Evolutionary conservation across 805 yeast species (phyloP).

Genomic region (Saccharomycopsis malanga): DNA sequence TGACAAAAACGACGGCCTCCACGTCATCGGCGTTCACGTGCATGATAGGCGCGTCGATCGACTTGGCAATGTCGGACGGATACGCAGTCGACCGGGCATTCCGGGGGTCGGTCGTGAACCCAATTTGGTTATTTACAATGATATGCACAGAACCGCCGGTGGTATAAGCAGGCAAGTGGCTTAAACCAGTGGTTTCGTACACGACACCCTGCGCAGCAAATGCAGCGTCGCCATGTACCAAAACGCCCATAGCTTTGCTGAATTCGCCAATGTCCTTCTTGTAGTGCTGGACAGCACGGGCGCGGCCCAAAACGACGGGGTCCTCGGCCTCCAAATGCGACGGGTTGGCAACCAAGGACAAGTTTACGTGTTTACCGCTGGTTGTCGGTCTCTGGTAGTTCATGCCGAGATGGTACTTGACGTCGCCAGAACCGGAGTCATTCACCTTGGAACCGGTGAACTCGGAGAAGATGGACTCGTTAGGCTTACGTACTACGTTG

Average conservation of each 20-base stretch:
- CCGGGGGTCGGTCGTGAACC: slow-evolving; percentile 98
- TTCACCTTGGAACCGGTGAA: slow-evolving; percentile 84
- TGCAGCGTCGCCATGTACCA: slow-evolving; percentile 99
- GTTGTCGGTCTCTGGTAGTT: slow-evolving; percentile 98
- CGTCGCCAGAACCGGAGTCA: slow-evolving; percentile 98
- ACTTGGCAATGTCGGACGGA: slow-evolving; percentile 95
- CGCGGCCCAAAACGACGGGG: slow-evolving; percentile 96
- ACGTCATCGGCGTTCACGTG: slow-evolving; percentile 98
- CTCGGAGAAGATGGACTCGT: slow-evolving; percentile 95
- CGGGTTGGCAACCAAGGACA: slow-evolving; percentile 96
- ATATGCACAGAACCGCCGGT: slow-evolving; percentile 98
- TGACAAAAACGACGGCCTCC: slow-evolving; percentile 85
- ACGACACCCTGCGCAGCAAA: slow-evolving; percentile 99
- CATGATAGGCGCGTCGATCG: slow-evolving; percentile 97
- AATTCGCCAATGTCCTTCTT: slow-evolving; percentile 78
- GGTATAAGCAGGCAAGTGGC: slow-evolving; percentile 85
- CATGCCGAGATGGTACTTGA: slow-evolving; percentile 98
- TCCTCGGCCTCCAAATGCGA: slow-evolving; percentile 99
- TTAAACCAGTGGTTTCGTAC: slow-evolving; percentile 95
- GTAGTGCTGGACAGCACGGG: slow-evolving; percentile 90
- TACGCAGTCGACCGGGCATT: slow-evolving; percentile 96
- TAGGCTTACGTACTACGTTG: slow-evolving; percentile 97
- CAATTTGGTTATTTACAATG: slow-evolving; percentile 96
- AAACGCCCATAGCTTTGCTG: slow-evolving; percentile 83
- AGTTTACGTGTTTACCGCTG: slow-evolving; percentile 90